A percentile compares a stretch with the other conserved stretches of the same genome.
Evolutionary conservation across 768 basidiomycete species (phyloP).

Genomic region (Boletellus sp.): DNA sequence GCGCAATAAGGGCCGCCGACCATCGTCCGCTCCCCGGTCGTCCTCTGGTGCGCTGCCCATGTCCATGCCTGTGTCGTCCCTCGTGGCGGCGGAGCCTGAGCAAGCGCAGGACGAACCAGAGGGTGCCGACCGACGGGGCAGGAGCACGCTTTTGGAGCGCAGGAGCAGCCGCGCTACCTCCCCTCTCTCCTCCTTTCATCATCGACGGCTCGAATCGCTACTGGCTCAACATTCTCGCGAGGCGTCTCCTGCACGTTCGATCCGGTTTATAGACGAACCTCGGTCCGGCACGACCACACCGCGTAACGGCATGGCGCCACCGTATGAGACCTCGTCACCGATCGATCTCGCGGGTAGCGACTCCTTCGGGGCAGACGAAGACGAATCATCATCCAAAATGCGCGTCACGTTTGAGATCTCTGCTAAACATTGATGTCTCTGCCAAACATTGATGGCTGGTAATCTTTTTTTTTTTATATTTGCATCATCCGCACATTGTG

Average conservation of each 20-base stretch:
- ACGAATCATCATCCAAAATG: conserved; percentile 13
- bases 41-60: neutral
- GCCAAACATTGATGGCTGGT: no score
- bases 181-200: conserved; percentile 21
- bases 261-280: conserved; percentile 44
- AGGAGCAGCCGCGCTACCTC: conserved; percentile 12
- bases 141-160: conserved; percentile 15
- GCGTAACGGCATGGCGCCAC: conserved; percentile 8
- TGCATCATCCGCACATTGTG: no score
- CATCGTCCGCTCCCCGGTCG: conserved; percentile 3
- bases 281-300: conserved; percentile 20
- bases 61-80: neutral
- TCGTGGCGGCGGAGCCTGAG: conserved; percentile 4
- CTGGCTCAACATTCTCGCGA: conserved; percentile 31
- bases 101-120: conserved; percentile 3
- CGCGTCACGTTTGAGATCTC: conserved; percentile 21
- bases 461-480: no score
- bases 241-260: conserved; percentile 44
- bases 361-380: conserved; percentile 8
- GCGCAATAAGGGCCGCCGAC: conserved; percentile 11
- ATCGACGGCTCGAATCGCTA: conserved; percentile 31
- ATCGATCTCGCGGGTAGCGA: conserved; percentile 6
- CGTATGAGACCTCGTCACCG: conserved; percentile 19
- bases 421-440: conserved; percentile 8
- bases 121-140: conserved; percentile 20